Evolutionary conservation across 805 yeast genomes (phyloP), one percentile per base, ranked within the genome.

Genomic region (Blastobotrys chiropterorum): DNA sequence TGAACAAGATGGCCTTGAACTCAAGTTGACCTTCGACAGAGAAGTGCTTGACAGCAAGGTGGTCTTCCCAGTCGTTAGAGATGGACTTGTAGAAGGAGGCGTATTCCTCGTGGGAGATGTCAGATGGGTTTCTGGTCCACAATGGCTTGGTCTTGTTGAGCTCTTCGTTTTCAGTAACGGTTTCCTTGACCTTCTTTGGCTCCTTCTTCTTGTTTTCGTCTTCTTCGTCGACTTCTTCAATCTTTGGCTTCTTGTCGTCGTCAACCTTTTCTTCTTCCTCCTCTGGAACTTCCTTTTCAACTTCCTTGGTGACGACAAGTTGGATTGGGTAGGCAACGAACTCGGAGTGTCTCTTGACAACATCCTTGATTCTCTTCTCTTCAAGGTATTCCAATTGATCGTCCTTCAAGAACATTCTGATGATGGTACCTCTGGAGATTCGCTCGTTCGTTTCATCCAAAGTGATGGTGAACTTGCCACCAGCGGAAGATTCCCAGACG

Each of bases 51-150:
- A 94, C 98, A 62, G 97, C 97, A 72, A 94, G 83, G 76, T 97
- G 99, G 72, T 94, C 99, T 80, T 94, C 99, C 99, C 99, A 94
- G 77, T 94, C 99, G 77, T 94, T 94, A 53, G 99, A 90, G 69
- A 94, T 94, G 48, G 98, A 90, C 81, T 94, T 94, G 87, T 94
- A 94, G 86, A 94, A 94, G 55, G 98, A 95, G 68, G 94, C 92
- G 82, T 94, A 94, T 78, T 94, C 99, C 62, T 94, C 99, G 80
- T 89, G 90, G 60, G 96, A 82, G 63, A 94, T 95, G 59, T 94
- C 99, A 65, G 92, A 76, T 73, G 99, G 99, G 80, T 85, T 86
- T 82, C 98, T 89, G 63, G 99, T 94, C 99, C 99, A 94, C 71
- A 94, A 79, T 60, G 99, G 99, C 80, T 94, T 94, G 62, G 96